A percentile compares a stretch with the other conserved stretches of the same genome.
Evolutionary conservation across 176 grass and related monocot species (phyloP).

Genomic region (Cenchrus fungigraminus): DNA sequence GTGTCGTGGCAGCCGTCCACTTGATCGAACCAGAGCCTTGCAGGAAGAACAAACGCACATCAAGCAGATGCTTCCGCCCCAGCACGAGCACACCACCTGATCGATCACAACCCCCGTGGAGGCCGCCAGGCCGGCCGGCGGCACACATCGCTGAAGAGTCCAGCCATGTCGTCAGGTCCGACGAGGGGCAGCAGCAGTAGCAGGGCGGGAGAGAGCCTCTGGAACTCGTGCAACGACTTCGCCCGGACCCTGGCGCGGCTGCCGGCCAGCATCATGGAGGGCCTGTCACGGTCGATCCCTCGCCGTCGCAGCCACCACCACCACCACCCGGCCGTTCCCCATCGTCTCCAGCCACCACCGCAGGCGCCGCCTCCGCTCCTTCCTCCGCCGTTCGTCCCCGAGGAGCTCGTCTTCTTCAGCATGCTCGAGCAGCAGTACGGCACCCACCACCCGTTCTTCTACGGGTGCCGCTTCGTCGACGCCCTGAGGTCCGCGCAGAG

Average conservation of each 20-base stretch:
- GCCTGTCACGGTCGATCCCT: constrained; percentile 50
- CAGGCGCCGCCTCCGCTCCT: not conserved
- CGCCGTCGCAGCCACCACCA: constrained; percentile 29
- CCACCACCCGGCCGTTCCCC: not conserved
- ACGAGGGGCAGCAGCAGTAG: not conserved
- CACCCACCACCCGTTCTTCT: constrained; percentile 70
- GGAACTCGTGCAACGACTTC: constrained; percentile 50
- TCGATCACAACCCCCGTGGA: constrained; percentile 23
- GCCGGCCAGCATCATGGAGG: constrained; percentile 50
- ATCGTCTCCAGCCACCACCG: constrained; percentile 17
- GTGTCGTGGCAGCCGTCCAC: not conserved
- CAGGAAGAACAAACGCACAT: constrained; percentile 41
- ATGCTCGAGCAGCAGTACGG: constrained; percentile 66
- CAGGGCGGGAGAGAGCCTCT: constrained; percentile 31
- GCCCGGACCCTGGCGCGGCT: constrained; percentile 48
- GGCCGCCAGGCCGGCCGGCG: not conserved
- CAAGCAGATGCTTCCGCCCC: constrained; percentile 19
- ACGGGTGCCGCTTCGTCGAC: constrained; percentile 62
- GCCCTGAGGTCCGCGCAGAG: constrained; percentile 52
- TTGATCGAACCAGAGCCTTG: not conserved
- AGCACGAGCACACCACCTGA: not conserved
- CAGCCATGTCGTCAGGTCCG: constrained; percentile 42
- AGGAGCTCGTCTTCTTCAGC: constrained; percentile 66
- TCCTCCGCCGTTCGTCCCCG: constrained; percentile 24
- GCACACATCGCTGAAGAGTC: not conserved